Evolutionary conservation across 2,329 filamentous ascomycete genomes (phyloP), one percentile per base, ranked within the genome.

Genomic region (Botrytis paeoniae): DNA sequence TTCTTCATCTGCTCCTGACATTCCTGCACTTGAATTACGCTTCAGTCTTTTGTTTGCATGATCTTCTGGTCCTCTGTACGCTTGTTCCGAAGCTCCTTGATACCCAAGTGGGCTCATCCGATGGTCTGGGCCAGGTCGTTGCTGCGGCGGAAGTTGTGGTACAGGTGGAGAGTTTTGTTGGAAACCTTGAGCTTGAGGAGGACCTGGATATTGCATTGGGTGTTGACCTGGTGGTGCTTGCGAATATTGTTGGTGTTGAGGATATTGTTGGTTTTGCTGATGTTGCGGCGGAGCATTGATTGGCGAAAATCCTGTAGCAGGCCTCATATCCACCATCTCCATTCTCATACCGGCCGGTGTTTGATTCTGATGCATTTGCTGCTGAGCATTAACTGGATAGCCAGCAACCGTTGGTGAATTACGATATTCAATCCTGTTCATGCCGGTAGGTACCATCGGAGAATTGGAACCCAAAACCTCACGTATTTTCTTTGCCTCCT

Each of bases 401-500:
- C 35, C n/a, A 57, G 54, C 4, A 57, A 41, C 8, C 1, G 41
- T 25, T 45, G 51, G n/a, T 12, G 37, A 43, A 37, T 45, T 35
- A 16, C 9, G 54, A 41, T 69, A 37, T 39, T 43, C 59, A 35
- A 54, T 22, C 25, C 43, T 25, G 14, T 41, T 51, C 16, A 39
- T 45, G 39, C 54, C 70, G 1, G 22, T 43, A 57, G n/a, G 8
- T 25, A 12, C 22, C 22, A 39, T 54, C 35, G 65, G 35, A 69
- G 65, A 57, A 25, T 32, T 57, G 0, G 48, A 9, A 3, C 48
- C 10, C n/a, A 69, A 57, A 57, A 43, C 48, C 48, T 69, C 65
- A 43, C 65, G 65, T 57, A 51, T 57, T 22, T 69, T 69, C 65
- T 57, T 69, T 43, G 74, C 74, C 25, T 70, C 59, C 75, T 79